phyloP scores from a whole-genome alignment of 2,329 filamentous ascomycete species.

The Pseudopyricularia cyperi region DNA sequence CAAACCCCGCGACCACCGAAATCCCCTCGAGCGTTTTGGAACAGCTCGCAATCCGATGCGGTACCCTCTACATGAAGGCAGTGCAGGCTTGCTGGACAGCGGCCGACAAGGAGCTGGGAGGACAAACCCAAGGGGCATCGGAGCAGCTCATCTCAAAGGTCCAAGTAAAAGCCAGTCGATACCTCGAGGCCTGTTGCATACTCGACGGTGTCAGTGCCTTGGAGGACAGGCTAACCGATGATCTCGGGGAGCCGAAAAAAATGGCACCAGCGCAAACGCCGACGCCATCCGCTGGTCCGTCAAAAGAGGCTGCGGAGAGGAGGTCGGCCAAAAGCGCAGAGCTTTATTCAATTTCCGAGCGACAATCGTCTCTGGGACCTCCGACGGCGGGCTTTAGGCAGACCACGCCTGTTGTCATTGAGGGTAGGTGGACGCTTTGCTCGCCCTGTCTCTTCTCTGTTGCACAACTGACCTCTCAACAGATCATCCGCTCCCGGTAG shows the following conservation, averaged over 20 bases:
- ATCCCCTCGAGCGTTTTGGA: slow-evolving; percentile 49
- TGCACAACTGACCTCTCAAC: too few relatives aligned
- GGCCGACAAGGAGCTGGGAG: slow-evolving; percentile 48
- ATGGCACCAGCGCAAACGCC: background rate
- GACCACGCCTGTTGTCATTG: slow-evolving; percentile 3
- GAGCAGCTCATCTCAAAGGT: slow-evolving; percentile 40
- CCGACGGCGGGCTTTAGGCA: slow-evolving; percentile 1
- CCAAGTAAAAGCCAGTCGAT: slow-evolving; percentile 41
- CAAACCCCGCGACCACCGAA: slow-evolving; percentile 30
- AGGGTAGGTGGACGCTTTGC: background rate
- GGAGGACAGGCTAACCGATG: slow-evolving; percentile 37
- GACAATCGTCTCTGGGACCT: background rate
- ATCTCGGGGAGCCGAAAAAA: slow-evolving; percentile 22
- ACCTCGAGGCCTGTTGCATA: slow-evolving; percentile 48
- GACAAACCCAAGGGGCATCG: slow-evolving; percentile 20
- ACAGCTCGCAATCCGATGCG: slow-evolving; percentile 54
- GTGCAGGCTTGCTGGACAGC: slow-evolving; percentile 59
- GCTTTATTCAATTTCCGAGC: background rate
- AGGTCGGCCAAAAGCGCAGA: background rate
- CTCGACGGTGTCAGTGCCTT: slow-evolving; percentile 45
- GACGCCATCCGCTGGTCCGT: slow-evolving; percentile 7
- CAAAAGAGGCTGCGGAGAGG: slow-evolving; percentile 5
- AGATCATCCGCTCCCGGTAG: background rate
- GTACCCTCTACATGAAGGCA: slow-evolving; percentile 62
- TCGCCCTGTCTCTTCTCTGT: background rate